Evolutionary conservation across 2,329 filamentous ascomycete species (phyloP), one percentile per base, ranked within the genome.

Genomic region (Fusarium luffae): DNA sequence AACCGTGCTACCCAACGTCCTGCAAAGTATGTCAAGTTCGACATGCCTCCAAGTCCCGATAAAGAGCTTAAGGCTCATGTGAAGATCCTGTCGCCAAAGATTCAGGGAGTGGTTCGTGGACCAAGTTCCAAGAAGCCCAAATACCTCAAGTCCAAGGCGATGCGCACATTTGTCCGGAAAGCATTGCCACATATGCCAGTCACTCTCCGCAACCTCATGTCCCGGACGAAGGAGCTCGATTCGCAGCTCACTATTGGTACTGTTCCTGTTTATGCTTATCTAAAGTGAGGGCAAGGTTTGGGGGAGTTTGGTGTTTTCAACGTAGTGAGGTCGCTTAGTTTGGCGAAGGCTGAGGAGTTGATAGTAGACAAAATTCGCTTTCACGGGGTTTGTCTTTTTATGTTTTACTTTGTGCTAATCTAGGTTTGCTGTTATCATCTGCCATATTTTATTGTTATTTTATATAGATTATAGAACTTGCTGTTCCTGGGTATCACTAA

Each of bases 401-500:
- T 12, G 7, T 18, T 25, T 12, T 23, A 10, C 1, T 25, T 55
- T 41, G 10, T 32, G 13, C 30, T 21, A 34, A 10, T 19, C 4
- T 12, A 7, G 1, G 12, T 30, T 43, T 46, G 6, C 28, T 19
- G 14, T 55, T 30, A 9, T 37, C 27, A 13, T 67, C 23, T 54
- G 25, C 44, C 34, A 41, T 42, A 25, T 57, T 42, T 40, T 14
- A 16, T 59, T 42, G 8, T n/a, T 55, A 47, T 21, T 69, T 63
- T 16, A 51, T 55, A 64, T 59, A 46, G 52, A 70, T 55, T 32
- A 57, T 68, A 54, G 66, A 54, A 58, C 21, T 54, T 44, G 16
- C 60, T 32, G 25, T 60, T 63, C 54, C 58, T 63, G 70, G 70
- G 70, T 72, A 72, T 72, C 70, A 63, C 66, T 66, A 63, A 70